Base-by-base conservation (phyloP, 2,329 filamentous ascomycete genomes). In the Penicillium digitatum region DNA sequence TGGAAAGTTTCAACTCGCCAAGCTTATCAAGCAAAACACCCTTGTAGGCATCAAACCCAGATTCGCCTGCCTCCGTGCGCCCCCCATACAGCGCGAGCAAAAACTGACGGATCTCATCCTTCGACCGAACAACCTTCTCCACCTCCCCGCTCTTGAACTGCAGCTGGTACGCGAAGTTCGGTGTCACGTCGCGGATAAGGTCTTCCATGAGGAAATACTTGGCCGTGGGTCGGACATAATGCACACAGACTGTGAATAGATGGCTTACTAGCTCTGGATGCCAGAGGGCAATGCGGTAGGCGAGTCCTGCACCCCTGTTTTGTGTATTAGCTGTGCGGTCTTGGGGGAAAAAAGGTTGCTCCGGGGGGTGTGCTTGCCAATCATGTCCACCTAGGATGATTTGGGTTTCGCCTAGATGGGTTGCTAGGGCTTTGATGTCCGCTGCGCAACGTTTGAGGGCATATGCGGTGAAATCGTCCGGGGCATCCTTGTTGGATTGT, bases 331-430 rank as follows among this genome's bases (percentile, higher is more conserved):
- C 34, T 45, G 11, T 32, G 26, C 3, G 12, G 11, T 31, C 29
- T 22, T 16, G 43, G 7, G 7, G 16, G 22, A 32, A 40, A 18
- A 16, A 9, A 3, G 45, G 20, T 11, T 20, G 18, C 10, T 8
- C 16, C 26, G 35, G 32, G 34, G 3, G 20, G 38, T 10, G 22
- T 38, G 59, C 52, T 45, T 71, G 76, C 83, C 93, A 96, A 74
- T 97, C 93, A 75, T 96, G 93, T 8, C 91, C 93, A 46, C 91
- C 90, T 14, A 96, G 81, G 54, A 96, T 86, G 66, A 96, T 87
- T 45, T 72, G 77, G 40, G 69, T 76, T 50, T 78, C 76, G 4
- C 77, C 75, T 5, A 86, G 71, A 35, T 86, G 80, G 56, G 76
- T 76, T 7, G 87, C 84, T 24, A 97, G 80, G 58, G 84, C 85